A percentile compares a stretch with the other conserved stretches of the same genome.
Evolutionary conservation across 75 land plant genomes (phyloP).

Genomic region (Ceratopteris richardii): DNA sequence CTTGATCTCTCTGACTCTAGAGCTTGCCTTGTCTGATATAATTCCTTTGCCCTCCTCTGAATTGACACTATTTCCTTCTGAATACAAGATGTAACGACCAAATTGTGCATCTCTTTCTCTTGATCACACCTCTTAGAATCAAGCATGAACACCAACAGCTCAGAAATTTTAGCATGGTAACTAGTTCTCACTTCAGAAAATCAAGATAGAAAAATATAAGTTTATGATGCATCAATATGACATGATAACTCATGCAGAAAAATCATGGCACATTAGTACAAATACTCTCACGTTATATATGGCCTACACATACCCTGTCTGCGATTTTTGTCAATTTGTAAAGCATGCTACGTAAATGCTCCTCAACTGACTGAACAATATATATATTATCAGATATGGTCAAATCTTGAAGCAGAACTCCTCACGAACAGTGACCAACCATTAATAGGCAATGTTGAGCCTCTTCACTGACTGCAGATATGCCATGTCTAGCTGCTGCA

Average conservation of each 20-base stretch:
- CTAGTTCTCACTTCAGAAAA: too few relatives aligned
- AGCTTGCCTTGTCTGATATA: slow-evolving; percentile 73
- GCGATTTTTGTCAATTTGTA: slow-evolving; percentile 61
- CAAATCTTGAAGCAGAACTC: background rate
- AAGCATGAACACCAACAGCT: too few relatives aligned
- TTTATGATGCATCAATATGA: too few relatives aligned
- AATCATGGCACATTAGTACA: too few relatives aligned
- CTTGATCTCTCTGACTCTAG: slow-evolving; percentile 69
- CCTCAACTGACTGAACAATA: slow-evolving; percentile 61
- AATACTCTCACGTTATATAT: too few relatives aligned
- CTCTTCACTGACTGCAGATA: slow-evolving; percentile 60
- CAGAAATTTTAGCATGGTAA: too few relatives aligned
- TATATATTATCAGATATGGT: too few relatives aligned
- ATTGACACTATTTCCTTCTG: slow-evolving; percentile 53
- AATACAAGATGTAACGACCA: slow-evolving; percentile 61
- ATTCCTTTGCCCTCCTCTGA: slow-evolving; percentile 64
- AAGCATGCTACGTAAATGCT: slow-evolving; percentile 61
- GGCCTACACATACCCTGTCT: slow-evolving; percentile 66
- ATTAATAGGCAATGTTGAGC: slow-evolving; percentile 84
- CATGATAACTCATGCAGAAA: too few relatives aligned
- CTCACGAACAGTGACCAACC: slow-evolving; percentile 26
- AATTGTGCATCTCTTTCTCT: slow-evolving; percentile 61
- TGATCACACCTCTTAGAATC: slow-evolving; percentile 75
- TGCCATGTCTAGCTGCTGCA: slow-evolving; percentile 67
- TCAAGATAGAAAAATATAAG: too few relatives aligned